Evolutionary conservation across 495 filamentous ascomycete genomes (phyloP).

Genomic region (Elaphomyces granulatus): DNA sequence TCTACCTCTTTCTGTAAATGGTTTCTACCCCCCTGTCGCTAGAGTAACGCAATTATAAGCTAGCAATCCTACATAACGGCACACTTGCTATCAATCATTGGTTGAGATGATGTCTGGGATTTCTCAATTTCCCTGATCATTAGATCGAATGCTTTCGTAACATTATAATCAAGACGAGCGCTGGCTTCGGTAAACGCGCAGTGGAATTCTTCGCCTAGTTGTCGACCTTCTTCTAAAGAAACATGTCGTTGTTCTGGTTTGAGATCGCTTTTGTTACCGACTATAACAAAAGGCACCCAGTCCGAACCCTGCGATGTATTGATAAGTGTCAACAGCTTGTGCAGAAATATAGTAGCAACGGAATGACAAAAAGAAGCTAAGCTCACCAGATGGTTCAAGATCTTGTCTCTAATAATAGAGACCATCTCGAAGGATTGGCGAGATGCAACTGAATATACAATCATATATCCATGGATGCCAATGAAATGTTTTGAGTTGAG

Average conservation of each 20-base stretch:
- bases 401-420: conserved; percentile 88
- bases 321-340: neutral
- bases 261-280: conserved; percentile 94
- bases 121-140: conserved; percentile 95
- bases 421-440: conserved; percentile 96
- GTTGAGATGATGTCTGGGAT: conserved; percentile 76
- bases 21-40: no score
- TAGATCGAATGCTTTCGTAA: conserved; percentile 80
- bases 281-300: conserved; percentile 80
- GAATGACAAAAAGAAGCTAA: conserved; percentile 1
- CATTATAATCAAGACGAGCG: conserved; percentile 87
- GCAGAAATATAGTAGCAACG: conserved; percentile 2
- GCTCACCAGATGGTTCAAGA: conserved; percentile 84
- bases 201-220: conserved; percentile 68
- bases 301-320: conserved; percentile 59
- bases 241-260: conserved; percentile 90
- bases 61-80: conserved; percentile 58
- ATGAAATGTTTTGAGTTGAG: conserved; percentile 98
- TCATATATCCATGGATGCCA: conserved; percentile 97
- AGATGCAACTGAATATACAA: conserved; percentile 89
- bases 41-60: no score
- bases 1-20: no score
- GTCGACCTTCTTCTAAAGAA: conserved; percentile 63
- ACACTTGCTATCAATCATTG: conserved; percentile 66
- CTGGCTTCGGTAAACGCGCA: conserved; percentile 93